Conservation (phyloP, 2,329 filamentous ascomycete genomes). For the Colletotrichum graminicola region DNA sequence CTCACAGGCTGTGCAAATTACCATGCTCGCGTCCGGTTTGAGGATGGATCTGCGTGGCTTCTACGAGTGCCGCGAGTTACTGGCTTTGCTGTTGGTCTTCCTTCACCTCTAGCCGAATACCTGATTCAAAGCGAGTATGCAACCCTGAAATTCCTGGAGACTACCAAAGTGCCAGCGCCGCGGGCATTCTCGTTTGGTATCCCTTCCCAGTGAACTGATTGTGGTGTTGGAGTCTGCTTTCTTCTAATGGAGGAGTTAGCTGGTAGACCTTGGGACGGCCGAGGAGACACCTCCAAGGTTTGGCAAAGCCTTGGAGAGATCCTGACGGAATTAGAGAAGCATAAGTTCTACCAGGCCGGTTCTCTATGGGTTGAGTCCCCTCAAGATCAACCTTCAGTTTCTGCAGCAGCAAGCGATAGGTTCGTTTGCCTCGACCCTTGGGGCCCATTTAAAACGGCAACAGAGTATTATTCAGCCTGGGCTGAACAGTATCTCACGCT, state of each 20-base stretch:
- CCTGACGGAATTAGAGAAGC: constrained; percentile 46
- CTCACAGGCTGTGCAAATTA: not conserved
- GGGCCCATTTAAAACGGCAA: too few relatives aligned
- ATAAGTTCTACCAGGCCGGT: constrained; percentile 46
- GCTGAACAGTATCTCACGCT: too few relatives aligned
- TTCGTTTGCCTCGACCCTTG: constrained; percentile 44
- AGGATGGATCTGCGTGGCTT: constrained; percentile 45
- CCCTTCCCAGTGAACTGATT: constrained; percentile 39
- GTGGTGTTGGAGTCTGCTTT: constrained; percentile 46
- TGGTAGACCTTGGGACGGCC: constrained; percentile 44
- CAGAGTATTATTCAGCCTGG: too few relatives aligned
- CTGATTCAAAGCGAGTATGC: constrained; percentile 49
- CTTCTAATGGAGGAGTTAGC: constrained; percentile 47
- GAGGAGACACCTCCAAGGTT: constrained; percentile 44
- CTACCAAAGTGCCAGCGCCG: constrained; percentile 45
- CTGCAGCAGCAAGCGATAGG: constrained; percentile 47
- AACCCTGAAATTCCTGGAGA: constrained; percentile 50
- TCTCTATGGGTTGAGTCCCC: constrained; percentile 43
- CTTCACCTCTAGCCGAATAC: constrained; percentile 44
- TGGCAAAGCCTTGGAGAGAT: constrained; percentile 47
- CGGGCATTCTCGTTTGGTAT: constrained; percentile 46
- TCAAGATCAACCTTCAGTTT: constrained; percentile 40
- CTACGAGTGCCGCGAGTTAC: constrained; percentile 45
- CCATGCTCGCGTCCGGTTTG: constrained; percentile 45
- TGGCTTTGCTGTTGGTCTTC: constrained; percentile 43